These are phyloP conservation scores for Pichia rugopelliculosa DNA, from an alignment of 805 yeast species.

Conservation along the genomic window DNA sequence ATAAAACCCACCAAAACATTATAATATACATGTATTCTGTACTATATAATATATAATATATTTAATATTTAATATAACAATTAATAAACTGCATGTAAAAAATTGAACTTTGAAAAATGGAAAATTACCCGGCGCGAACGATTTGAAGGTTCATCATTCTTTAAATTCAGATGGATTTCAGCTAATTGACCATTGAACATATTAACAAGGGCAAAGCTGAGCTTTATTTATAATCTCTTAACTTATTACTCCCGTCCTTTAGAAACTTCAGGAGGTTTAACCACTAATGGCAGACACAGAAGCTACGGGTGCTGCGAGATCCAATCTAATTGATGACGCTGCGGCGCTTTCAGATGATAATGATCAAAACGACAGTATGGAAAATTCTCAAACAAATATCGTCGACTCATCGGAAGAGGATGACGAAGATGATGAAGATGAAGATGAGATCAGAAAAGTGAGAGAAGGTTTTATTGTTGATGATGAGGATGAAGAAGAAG, in stretches of 20 bases:
- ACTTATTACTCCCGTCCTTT: neutral
- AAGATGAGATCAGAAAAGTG: conserved; percentile 75
- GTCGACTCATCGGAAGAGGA: conserved; percentile 85
- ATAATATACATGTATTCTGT: too few species aligned
- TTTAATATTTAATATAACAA: too few species aligned
- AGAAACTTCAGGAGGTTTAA: neutral
- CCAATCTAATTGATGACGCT: conserved; percentile 19
- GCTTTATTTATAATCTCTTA: neutral
- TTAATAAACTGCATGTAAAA: too few species aligned
- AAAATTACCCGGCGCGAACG: neutral
- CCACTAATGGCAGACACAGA: conserved; percentile 4
- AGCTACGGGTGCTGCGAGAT: neutral
- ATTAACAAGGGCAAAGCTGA: neutral
- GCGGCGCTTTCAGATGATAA: conserved; percentile 27
- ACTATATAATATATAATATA: too few species aligned
- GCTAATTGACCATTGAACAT: neutral
- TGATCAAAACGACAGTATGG: conserved; percentile 32
- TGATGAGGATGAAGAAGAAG: conserved; percentile 72
- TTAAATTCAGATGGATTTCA: too few species aligned
- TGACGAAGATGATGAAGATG: conserved; percentile 79
- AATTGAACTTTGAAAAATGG: too few species aligned
- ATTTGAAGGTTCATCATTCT: neutral
- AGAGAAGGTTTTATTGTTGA: conserved; percentile 93
- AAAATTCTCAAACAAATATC: conserved; percentile 20
- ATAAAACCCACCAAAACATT: neutral